Conservation (phyloP, 495 filamentous ascomycete species). For the Neurospora tetrasperma region DNA sequence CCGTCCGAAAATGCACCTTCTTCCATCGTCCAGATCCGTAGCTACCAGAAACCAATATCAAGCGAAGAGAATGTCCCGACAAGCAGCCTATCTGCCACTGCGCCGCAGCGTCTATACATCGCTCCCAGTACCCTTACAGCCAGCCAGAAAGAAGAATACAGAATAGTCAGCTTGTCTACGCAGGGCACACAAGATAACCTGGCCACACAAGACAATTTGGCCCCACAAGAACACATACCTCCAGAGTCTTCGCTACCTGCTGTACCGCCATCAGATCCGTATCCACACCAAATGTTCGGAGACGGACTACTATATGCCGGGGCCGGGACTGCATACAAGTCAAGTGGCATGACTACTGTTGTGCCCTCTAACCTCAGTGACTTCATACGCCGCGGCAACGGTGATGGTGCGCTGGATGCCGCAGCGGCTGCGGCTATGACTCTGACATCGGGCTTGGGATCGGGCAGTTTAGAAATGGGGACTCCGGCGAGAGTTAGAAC, state of each 20-base stretch:
- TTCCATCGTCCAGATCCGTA: not conserved
- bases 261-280: not conserved
- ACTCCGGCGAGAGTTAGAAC: not conserved
- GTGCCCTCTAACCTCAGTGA: not conserved
- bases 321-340: constrained; percentile 9
- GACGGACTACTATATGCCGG: not conserved
- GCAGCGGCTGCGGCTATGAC: not conserved
- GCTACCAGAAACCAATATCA: not conserved
- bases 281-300: not conserved
- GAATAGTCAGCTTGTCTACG: constrained; percentile 9
- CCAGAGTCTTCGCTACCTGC: not conserved
- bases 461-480: not conserved
- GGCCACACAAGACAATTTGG: not conserved
- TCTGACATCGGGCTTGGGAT: not conserved
- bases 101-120: constrained; percentile 10
- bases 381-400: not conserved
- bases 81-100: constrained; percentile 8
- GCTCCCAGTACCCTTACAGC: constrained; percentile 18
- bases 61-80: not conserved
- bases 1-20: not conserved
- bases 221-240: not conserved
- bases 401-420: not conserved
- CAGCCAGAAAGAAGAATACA: constrained; percentile 21
- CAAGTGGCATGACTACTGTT: constrained; percentile 18
- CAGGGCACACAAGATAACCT: not conserved